phyloP scores from a whole-genome alignment of 2,329 filamentous ascomycete genomes.

The Fusarium pseudoanthophilum region DNA sequence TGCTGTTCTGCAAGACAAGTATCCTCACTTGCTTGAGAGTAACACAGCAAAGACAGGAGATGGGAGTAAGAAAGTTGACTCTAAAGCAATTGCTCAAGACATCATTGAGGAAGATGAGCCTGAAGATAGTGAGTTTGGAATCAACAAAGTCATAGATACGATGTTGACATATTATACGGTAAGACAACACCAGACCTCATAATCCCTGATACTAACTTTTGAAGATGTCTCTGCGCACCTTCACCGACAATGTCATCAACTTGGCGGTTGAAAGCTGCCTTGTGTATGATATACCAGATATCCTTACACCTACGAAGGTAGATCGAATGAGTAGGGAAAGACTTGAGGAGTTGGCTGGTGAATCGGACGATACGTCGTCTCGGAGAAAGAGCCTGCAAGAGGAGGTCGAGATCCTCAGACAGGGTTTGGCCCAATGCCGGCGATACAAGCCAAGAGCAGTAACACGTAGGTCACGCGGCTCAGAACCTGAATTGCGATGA shows the following conservation, averaged over 20 bases:
- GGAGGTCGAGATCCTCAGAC: constrained; percentile 19
- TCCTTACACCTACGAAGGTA: background rate
- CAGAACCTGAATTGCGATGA: background rate
- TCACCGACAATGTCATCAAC: constrained; percentile 61
- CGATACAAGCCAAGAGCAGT: constrained; percentile 14
- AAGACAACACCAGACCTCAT: background rate
- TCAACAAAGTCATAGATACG: constrained; percentile 55
- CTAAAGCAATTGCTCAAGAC: background rate
- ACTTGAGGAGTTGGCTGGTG: constrained; percentile 20
- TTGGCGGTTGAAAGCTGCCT: constrained; percentile 62
- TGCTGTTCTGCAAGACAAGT: background rate
- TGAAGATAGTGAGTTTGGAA: constrained; percentile 47
- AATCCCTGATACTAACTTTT: background rate
- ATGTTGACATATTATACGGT: constrained; percentile 59
- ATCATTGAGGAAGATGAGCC: background rate
- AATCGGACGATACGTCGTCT: constrained; percentile 1
- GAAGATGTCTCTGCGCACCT: constrained; percentile 56
- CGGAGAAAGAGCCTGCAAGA: constrained; percentile 15
- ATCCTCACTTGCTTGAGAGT: background rate
- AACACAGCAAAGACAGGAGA: background rate
- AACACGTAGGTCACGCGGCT: constrained; percentile 5
- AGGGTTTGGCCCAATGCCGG: constrained; percentile 16
- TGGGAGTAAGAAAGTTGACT: background rate
- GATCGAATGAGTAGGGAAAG: constrained; percentile 1
- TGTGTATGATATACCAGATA: background rate